Evolutionary conservation across 1,139 yeast genomes (phyloP).

Genomic region (Taphrina populina): DNA sequence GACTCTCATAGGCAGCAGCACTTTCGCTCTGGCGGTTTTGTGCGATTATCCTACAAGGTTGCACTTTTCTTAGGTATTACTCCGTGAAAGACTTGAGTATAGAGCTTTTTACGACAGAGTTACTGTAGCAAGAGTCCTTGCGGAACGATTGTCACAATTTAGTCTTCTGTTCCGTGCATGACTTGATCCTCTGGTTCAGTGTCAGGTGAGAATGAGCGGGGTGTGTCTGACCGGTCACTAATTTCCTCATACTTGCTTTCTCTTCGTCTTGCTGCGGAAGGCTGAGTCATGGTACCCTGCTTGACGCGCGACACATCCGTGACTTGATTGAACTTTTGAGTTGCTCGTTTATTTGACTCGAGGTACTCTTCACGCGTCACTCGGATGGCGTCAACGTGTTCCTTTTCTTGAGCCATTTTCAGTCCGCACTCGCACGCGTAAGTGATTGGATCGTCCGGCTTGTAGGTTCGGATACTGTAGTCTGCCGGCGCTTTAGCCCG

Average conservation of each 20-base stretch:
- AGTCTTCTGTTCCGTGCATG: neutral
- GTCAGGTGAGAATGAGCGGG: slow-evolving; percentile 27
- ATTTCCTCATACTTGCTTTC: slow-evolving; percentile 25
- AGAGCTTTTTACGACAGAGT: neutral
- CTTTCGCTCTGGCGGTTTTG: too few species aligned
- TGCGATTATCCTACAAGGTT: too few species aligned
- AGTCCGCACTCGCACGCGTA: slow-evolving; percentile 6
- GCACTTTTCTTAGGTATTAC: too few species aligned
- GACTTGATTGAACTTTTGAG: neutral
- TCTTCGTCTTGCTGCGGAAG: slow-evolving; percentile 3
- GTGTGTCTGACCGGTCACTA: slow-evolving; percentile 26
- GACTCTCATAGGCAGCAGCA: too few species aligned
- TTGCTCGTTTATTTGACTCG: slow-evolving; percentile 5
- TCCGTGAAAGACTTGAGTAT: neutral
- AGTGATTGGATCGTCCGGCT: slow-evolving; percentile 18
- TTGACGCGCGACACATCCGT: neutral
- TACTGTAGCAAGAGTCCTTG: neutral
- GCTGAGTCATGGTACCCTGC: neutral
- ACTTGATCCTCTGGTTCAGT: slow-evolving; percentile 15
- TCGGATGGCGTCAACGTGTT: neutral
- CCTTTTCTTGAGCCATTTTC: neutral
- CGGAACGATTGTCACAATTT: neutral
- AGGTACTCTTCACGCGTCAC: slow-evolving; percentile 19
- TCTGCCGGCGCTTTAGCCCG: slow-evolving; percentile 25
- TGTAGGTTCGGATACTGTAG: neutral